Conservation (phyloP, 306 rosid genomes). For the Sophora flavescens region DNA sequence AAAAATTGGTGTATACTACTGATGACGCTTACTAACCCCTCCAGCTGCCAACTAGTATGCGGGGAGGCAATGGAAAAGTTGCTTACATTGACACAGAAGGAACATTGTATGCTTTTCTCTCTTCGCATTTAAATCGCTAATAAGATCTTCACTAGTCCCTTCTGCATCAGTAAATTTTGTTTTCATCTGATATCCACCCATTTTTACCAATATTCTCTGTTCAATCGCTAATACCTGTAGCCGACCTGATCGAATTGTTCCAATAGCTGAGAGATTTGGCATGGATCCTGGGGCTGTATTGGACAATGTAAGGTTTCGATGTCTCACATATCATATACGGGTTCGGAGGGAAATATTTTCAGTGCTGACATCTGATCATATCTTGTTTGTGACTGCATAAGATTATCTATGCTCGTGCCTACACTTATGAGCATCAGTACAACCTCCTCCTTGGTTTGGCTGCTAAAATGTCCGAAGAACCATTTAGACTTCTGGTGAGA, state of each 20-base stretch:
- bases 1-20: conserved; percentile 37
- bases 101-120: conserved; percentile 78
- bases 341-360: conserved; percentile 38
- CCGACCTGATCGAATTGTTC: conserved; percentile 92
- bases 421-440: conserved; percentile 92
- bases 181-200: conserved; percentile 17
- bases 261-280: conserved; percentile 97
- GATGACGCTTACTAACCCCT: conserved; percentile 38
- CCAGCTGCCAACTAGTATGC: conserved; percentile 91
- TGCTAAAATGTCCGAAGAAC: conserved; percentile 97
- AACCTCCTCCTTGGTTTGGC: conserved; percentile 94
- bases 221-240: conserved; percentile 54
- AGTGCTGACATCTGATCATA: conserved; percentile 47
- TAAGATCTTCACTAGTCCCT: not conserved
- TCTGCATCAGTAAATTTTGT: conserved; percentile 12
- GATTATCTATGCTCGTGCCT: conserved; percentile 98
- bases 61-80: conserved; percentile 97
- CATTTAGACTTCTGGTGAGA: conserved; percentile 94
- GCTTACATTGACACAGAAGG: conserved; percentile 99
- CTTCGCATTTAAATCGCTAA: conserved; percentile 18
- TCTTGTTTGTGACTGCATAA: conserved; percentile 48
- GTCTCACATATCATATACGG: conserved; percentile 11
- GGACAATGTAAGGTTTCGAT: conserved; percentile 74
- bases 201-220: conserved; percentile 45
- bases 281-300: conserved; percentile 97